phyloP scores from a whole-genome alignment of 495 filamentous ascomycete genomes.

The Viridothelium virens region DNA sequence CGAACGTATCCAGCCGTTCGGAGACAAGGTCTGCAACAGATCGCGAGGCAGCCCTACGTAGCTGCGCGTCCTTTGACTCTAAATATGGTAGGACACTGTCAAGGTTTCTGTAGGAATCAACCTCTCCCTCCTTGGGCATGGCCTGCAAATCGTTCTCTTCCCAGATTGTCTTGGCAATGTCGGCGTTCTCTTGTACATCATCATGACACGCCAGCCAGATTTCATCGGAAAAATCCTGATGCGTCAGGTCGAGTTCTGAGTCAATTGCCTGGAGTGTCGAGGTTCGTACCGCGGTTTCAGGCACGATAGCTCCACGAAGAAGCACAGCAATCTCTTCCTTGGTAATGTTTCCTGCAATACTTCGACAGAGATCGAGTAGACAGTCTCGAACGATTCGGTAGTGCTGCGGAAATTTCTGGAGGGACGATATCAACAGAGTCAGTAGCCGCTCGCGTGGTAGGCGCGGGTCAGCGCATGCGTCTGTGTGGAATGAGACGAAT shows the following conservation, averaged over 20 bases:
- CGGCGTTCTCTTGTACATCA: slow-evolving; percentile 76
- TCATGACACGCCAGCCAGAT: slow-evolving; percentile 93
- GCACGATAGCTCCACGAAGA: slow-evolving; percentile 64
- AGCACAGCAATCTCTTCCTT: slow-evolving; percentile 61
- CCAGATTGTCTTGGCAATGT: slow-evolving; percentile 82
- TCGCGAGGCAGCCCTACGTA: slow-evolving; percentile 74
- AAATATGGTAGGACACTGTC: slow-evolving; percentile 66
- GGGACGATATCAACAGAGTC: slow-evolving; percentile 59
- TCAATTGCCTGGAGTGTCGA: slow-evolving; percentile 85
- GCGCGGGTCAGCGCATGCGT: slow-evolving; percentile 52
- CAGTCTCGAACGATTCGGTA: slow-evolving; percentile 93
- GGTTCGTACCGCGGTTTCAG: slow-evolving; percentile 71
- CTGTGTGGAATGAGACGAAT: slow-evolving; percentile 79
- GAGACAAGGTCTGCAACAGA: slow-evolving; percentile 67
- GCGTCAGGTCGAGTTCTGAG: slow-evolving; percentile 81
- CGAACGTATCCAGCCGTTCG: slow-evolving; percentile 49
- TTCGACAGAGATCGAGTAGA: slow-evolving; percentile 71
- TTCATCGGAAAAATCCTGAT: slow-evolving; percentile 75
- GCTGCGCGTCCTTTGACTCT: slow-evolving; percentile 64
- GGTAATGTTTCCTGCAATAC: slow-evolving; percentile 66
- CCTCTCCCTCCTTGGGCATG: slow-evolving; percentile 51
- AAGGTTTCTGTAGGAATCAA: neutral
- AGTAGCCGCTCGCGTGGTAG: slow-evolving; percentile 71
- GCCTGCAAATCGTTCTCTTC: slow-evolving; percentile 79
- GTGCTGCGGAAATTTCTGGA: slow-evolving; percentile 85